Conservation (phyloP, 805 yeast genomes). For the Starmerella vaccinii region DNA sequence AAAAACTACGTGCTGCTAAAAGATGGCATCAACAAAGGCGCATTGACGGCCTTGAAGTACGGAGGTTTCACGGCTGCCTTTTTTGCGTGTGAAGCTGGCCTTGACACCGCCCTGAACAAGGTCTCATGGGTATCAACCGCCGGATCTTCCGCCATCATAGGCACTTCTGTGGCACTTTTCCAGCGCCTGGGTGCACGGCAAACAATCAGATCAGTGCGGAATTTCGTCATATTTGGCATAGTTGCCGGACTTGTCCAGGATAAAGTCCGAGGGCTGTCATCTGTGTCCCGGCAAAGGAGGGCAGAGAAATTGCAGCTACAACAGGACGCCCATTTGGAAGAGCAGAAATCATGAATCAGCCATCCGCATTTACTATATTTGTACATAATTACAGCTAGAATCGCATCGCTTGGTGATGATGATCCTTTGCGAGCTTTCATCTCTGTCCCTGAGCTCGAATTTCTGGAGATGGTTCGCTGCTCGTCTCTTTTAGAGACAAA, state of each 20-base stretch:
- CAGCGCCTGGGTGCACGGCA: conserved; percentile 30
- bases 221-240: conserved; percentile 52
- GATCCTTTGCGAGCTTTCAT: no score
- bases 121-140: conserved; percentile 55
- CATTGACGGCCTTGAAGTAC: conserved; percentile 36
- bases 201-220: conserved; percentile 30
- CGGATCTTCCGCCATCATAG: conserved; percentile 44
- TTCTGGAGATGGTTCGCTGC: no score
- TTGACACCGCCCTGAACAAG: conserved; percentile 46
- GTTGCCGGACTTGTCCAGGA: conserved; percentile 60
- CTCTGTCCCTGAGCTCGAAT: no score
- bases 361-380: background rate
- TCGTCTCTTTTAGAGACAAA: no score
- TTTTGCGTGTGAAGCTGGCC: conserved; percentile 50
- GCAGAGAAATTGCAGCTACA: background rate
- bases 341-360: no score
- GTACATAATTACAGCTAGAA: conserved; percentile 5
- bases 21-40: conserved; percentile 43
- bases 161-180: conserved; percentile 42
- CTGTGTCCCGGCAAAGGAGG: conserved; percentile 5
- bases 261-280: conserved; percentile 22
- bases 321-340: background rate
- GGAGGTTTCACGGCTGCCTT: conserved; percentile 40
- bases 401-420: no score
- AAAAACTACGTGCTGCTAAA: conserved; percentile 65